phyloP scores from a whole-genome alignment of 352 stramenopile genomes.

The Phytophthora meadii region DNA sequence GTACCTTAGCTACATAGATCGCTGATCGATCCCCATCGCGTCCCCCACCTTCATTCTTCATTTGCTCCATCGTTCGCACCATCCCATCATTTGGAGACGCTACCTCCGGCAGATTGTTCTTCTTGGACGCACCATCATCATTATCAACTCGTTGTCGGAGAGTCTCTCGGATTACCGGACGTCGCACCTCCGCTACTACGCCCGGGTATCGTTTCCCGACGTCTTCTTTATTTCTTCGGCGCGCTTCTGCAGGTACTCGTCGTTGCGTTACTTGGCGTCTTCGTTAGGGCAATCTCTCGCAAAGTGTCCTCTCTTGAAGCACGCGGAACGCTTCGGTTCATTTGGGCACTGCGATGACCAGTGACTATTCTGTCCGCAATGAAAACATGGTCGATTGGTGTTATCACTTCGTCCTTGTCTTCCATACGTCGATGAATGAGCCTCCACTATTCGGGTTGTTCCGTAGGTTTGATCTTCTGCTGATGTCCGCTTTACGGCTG shows the following conservation, averaged over 20 bases:
- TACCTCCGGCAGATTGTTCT: no score
- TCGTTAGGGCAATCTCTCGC: neutral
- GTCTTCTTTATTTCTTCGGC: neutral
- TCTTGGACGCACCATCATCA: no score
- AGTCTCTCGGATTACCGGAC: neutral
- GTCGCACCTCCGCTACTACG: neutral
- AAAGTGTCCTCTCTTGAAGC: conserved; percentile 1
- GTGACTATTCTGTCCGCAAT: no score
- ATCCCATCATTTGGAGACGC: neutral
- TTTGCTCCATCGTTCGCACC: neutral
- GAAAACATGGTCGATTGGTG: no score
- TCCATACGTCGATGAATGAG: no score
- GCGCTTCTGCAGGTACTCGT: neutral
- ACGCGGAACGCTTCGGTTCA: no score
- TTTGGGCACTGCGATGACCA: no score
- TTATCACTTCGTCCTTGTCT: no score
- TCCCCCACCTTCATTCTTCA: neutral
- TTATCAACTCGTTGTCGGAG: no score
- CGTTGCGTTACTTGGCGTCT: neutral
- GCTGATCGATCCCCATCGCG: neutral
- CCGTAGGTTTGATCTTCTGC: neutral
- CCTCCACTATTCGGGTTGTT: no score
- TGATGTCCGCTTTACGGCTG: neutral
- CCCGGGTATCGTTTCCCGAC: neutral
- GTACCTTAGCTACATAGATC: neutral